Percentiles rank a stretch among this genome's conserved stretches.
Conservation (phyloP, 192 early-diverging fungal species). For the Gigaspora rosea region DNA sequence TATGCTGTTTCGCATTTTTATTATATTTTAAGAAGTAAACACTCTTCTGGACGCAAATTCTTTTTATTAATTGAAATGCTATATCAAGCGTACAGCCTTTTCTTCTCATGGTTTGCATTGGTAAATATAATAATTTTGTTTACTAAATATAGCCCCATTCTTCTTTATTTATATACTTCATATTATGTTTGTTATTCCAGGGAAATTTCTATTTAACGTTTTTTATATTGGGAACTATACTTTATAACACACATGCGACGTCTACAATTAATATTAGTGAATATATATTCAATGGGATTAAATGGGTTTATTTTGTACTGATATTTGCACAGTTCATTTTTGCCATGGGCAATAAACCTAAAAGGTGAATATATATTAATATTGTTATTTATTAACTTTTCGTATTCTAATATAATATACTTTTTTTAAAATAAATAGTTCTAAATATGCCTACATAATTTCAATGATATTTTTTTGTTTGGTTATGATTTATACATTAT, state of each 20-base stretch:
- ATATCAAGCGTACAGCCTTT: constrained; percentile 78
- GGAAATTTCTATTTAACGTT: constrained; percentile 91
- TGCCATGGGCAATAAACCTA: constrained; percentile 94
- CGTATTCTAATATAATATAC: constrained; percentile 55
- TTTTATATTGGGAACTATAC: constrained; percentile 74
- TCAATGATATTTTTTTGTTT: no score
- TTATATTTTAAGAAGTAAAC: no score
- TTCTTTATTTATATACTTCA: no score
- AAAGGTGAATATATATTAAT: constrained; percentile 58
- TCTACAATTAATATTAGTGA: constrained; percentile 40
- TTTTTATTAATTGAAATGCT: constrained; percentile 76
- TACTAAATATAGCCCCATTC: no score
- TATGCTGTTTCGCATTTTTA: no score
- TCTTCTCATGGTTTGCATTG: constrained; percentile 91
- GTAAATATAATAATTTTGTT: constrained; percentile 41
- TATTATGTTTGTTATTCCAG: constrained; percentile 30
- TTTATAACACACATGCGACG: constrained; percentile 32
- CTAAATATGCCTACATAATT: no score
- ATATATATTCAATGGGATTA: constrained; percentile 45
- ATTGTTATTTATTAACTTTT: constrained; percentile 28
- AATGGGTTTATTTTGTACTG: constrained; percentile 70
- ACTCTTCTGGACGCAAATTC: no score
- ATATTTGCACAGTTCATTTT: constrained; percentile 83
- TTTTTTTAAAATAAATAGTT: not conserved
- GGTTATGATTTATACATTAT: no score